Conservation (phyloP, 768 basidiomycete species). For the Hydnomerulius pinastri region DNA sequence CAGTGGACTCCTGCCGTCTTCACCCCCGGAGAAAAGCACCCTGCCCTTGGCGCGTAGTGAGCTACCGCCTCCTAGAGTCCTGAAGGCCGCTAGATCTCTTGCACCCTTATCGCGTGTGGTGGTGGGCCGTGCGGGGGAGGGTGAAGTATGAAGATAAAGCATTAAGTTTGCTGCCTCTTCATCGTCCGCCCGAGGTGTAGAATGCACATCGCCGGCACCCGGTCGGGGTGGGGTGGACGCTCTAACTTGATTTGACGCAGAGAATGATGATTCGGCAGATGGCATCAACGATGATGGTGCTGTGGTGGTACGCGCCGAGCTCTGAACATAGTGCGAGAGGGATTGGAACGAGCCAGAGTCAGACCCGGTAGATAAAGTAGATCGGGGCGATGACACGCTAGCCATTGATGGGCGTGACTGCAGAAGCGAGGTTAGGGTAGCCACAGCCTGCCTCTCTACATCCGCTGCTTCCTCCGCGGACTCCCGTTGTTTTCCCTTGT, state of each 20-base stretch:
- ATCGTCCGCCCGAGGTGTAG: conserved; percentile 64
- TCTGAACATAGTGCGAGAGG: conserved; percentile 65
- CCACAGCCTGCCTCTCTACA: conserved; percentile 82
- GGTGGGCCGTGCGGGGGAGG: conserved; percentile 70
- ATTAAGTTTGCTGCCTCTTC: conserved; percentile 83
- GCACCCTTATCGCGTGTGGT: conserved; percentile 47
- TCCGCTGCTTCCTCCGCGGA: conserved; percentile 40
- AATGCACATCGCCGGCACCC: conserved; percentile 35
- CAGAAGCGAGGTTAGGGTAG: conserved; percentile 72
- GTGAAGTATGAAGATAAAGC: conserved; percentile 82
- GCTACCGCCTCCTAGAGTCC: conserved; percentile 50
- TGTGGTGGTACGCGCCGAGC: conserved; percentile 57
- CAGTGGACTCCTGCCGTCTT: conserved; percentile 25
- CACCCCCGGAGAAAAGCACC: conserved; percentile 62
- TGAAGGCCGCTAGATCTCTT: conserved; percentile 57
- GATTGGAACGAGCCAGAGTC: conserved; percentile 65
- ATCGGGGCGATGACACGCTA: conserved; percentile 68
- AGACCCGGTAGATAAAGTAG: conserved; percentile 68
- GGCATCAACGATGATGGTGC: conserved; percentile 41
- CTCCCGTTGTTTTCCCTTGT: conserved; percentile 54
- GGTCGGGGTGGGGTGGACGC: conserved; percentile 39
- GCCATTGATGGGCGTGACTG: conserved; percentile 64
- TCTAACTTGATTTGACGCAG: conserved; percentile 20
- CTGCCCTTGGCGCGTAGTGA: conserved; percentile 62
- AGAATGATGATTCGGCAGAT: conserved; percentile 42